phyloP scores from a whole-genome alignment of 2,329 filamentous ascomycete genomes.

The Alternaria arborescens region DNA sequence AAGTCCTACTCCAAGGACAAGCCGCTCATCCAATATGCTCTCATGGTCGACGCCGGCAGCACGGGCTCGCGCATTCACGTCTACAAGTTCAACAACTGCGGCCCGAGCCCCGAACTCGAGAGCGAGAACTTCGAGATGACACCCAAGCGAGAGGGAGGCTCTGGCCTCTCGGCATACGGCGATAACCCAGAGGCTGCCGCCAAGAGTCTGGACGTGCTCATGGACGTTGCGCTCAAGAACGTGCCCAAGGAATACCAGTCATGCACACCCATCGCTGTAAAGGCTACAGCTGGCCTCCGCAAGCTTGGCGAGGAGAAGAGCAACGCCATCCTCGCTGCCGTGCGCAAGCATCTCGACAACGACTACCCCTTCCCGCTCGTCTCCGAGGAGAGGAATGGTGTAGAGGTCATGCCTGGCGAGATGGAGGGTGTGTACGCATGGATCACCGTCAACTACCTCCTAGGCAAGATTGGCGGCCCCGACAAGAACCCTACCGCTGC shows the following conservation, averaged over 20 bases:
- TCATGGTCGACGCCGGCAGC: constrained; percentile 99
- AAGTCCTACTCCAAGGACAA: constrained; percentile 87
- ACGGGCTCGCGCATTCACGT: constrained; percentile 98
- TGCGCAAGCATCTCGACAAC: constrained; percentile 83
- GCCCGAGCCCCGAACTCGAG: constrained; percentile 91
- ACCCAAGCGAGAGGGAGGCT: constrained; percentile 80
- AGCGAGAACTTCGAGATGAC: constrained; percentile 94
- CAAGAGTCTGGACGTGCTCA: constrained; percentile 84
- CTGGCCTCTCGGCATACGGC: constrained; percentile 84
- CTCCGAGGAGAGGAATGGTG: constrained; percentile 81
- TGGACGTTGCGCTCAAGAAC: constrained; percentile 83
- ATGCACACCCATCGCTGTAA: constrained; percentile 97
- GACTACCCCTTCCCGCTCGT: constrained; percentile 95
- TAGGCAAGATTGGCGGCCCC: constrained; percentile 94
- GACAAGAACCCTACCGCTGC: constrained; percentile 92
- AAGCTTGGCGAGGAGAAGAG: constrained; percentile 84
- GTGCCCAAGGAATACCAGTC: constrained; percentile 88
- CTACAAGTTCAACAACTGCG: constrained; percentile 99
- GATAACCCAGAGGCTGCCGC: constrained; percentile 87
- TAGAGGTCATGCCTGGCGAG: constrained; percentile 96
- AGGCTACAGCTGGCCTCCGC: constrained; percentile 93
- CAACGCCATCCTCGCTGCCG: constrained; percentile 83
- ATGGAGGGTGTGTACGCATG: constrained; percentile 98
- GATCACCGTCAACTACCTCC: constrained; percentile 98
- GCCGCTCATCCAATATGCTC: constrained; percentile 93